Percentiles rank a stretch among this genome's conserved stretches.
These are phyloP conservation scores for Tephrocybe sp. DNA, from an alignment of 768 basidiomycete species.

Conservation along the genomic window DNA sequence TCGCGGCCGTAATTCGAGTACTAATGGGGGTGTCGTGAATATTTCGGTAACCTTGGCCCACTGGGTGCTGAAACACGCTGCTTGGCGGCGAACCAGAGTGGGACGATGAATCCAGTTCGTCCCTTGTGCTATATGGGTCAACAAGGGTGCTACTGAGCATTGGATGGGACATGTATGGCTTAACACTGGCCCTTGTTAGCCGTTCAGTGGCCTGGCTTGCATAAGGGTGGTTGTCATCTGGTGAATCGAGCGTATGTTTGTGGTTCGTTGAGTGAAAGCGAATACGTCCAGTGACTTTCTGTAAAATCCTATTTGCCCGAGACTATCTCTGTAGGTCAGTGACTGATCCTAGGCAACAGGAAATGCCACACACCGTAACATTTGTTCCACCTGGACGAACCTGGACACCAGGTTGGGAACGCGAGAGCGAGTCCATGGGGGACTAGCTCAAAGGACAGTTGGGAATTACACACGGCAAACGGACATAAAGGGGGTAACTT, in stretches of 20 bases:
- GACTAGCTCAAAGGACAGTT: not conserved
- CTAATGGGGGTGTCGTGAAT: not conserved
- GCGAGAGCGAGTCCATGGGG: slow-evolving; percentile 21
- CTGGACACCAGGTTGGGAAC: slow-evolving; percentile 21
- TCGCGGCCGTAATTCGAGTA: not conserved
- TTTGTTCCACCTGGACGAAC: slow-evolving; percentile 16
- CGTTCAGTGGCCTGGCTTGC: slow-evolving; percentile 24
- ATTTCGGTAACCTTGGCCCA: not conserved
- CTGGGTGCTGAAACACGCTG: slow-evolving; percentile 6
- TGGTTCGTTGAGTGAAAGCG: slow-evolving; percentile 17
- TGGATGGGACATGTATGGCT: slow-evolving; percentile 48
- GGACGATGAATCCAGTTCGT: slow-evolving; percentile 23
- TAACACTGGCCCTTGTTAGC: slow-evolving; percentile 21
- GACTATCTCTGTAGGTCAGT: slow-evolving; percentile 18
- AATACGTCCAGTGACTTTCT: slow-evolving; percentile 36
- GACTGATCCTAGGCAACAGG: not conserved
- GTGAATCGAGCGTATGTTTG: not conserved
- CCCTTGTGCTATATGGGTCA: slow-evolving; percentile 17
- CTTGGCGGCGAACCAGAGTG: slow-evolving; percentile 11
- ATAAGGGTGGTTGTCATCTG: slow-evolving; percentile 20
- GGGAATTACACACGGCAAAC: not conserved
- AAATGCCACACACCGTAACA: slow-evolving; percentile 17
- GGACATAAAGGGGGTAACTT: slow-evolving; percentile 4
- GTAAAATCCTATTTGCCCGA: slow-evolving; percentile 33
- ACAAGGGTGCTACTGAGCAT: slow-evolving; percentile 24